These are phyloP conservation scores for Mucor racemosus DNA, from an alignment of 371 early-diverging fungal genomes.

Conservation along the genomic window DNA sequence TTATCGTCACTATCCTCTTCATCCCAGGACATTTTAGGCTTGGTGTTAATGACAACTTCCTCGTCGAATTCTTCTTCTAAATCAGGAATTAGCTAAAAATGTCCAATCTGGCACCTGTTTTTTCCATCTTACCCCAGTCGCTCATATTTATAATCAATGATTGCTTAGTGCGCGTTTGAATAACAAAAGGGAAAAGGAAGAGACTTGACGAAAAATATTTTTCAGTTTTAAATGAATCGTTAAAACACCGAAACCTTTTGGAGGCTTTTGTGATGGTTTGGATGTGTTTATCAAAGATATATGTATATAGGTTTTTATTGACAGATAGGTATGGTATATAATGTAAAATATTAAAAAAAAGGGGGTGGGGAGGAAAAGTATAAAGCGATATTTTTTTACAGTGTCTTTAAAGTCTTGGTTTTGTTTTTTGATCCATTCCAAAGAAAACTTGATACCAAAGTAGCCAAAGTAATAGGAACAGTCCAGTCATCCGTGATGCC, in stretches of 20 bases:
- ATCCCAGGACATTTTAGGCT: constrained; percentile 65
- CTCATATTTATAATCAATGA: constrained; percentile 47
- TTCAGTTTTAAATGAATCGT: neutral
- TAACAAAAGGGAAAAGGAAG: neutral
- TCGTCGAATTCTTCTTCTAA: constrained; percentile 49
- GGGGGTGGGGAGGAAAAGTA: neutral
- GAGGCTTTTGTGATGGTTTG: neutral
- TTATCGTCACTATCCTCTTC: constrained; percentile 82
- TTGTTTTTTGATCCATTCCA: constrained; percentile 39
- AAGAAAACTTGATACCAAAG: constrained; percentile 46
- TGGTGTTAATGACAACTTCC: constrained; percentile 35
- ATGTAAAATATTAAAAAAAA: neutral
- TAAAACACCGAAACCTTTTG: constrained; percentile 5
- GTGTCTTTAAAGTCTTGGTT: neutral
- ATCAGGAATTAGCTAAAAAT: neutral
- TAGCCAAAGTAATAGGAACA: constrained; percentile 50
- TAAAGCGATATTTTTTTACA: neutral
- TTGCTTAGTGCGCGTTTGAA: neutral
- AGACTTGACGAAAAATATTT: constrained; percentile 2
- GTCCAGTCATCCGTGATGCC: constrained; percentile 60
- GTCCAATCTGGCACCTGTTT: no score
- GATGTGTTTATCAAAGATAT: neutral
- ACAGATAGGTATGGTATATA: neutral
- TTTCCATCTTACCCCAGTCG: constrained; percentile 67
- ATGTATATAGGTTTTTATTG: neutral